Base-by-base conservation (phyloP, 2,329 filamentous ascomycete genomes). In the Sphaerulina populicola region DNA sequence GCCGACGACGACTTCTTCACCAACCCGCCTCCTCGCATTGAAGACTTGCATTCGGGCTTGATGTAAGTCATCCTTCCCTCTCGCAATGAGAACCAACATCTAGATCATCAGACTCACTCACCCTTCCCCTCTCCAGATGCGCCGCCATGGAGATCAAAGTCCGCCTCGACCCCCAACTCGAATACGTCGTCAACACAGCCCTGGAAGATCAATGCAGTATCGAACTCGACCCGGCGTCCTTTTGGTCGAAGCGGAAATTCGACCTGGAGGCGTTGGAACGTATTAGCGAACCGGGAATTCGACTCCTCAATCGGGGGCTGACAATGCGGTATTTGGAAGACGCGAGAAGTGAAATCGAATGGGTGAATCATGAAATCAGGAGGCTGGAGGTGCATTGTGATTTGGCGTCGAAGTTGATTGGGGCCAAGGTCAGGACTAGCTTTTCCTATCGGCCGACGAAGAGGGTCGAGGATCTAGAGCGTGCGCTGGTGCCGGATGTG, bases 371-470 rank as follows among this genome's bases (percentile, higher is more conserved):
- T 29, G 56, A 58, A 39, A 49, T 44, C 8, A 43, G 49, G 2
- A 40, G 56, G 5, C 40, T 58, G 23, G 52, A 56, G 14, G 11
- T 51, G 10, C 56, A 58, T 36, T 47, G 51, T 29, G 47, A 56
- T 2, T 51, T 50, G 27, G 56, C 56, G 6, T 18, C 30, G 12
- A 44, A 49, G 23, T 27, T 54, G 39, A 53, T 47, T n/a, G 14
- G 11, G 4, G 30, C 35, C 18, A 48, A 44, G 14, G 6, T 42
- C 11, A 41, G 56, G 27, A 50, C 30, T 29, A 40, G 31, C 3
- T 58, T 58, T 23, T 11, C n/a, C 4, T 58, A 56, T 38, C 30
- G 35, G 11, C 47, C 52, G 1, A 49, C 44, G 7, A 47, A 49
- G 7, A 44, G 56, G 15, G 53, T 49, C 14, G 38, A 14, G 12